phyloP scores from a whole-genome alignment of 176 grass and related monocot genomes.

The Paspalum vaginatum region DNA sequence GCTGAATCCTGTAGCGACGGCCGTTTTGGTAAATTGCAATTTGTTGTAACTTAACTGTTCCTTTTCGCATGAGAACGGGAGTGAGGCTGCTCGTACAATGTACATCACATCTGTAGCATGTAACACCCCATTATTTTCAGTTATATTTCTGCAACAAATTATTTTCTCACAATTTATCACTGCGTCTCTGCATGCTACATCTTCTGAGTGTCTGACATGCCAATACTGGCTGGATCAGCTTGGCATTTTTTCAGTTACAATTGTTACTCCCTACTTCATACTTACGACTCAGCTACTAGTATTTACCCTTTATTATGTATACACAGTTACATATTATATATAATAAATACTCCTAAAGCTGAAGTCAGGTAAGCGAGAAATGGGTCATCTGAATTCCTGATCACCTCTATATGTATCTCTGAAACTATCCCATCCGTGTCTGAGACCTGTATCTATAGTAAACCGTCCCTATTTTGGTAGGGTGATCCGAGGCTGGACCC shows the following conservation, averaged over 20 bases:
- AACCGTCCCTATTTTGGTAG: not conserved
- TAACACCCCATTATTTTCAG: constrained; percentile 17
- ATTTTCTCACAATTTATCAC: not conserved
- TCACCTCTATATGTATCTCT: not conserved
- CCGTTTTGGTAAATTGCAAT: constrained; percentile 7
- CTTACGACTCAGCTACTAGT: not conserved
- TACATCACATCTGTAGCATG: constrained; percentile 26
- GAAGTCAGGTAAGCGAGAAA: constrained; percentile 21
- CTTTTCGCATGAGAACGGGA: not conserved
- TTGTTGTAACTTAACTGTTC: constrained; percentile 18
- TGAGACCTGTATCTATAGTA: not conserved
- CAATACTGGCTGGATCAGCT: not conserved
- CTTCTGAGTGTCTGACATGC: not conserved
- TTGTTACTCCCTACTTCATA: constrained; percentile 10
- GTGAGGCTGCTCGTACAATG: constrained; percentile 19
- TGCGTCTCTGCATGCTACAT: not conserved
- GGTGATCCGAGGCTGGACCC: not conserved
- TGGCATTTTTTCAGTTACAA: not conserved
- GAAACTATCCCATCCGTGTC: constrained; percentile 7
- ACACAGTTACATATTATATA: not conserved
- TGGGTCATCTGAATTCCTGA: constrained; percentile 8
- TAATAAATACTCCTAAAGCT: constrained; percentile 10
- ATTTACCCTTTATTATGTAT: not conserved
- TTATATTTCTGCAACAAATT: not conserved
- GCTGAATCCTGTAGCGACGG: not conserved